Base-by-base conservation (phyloP, 163 green algal genomes). In the Scenedesmus sp. region DNA sequence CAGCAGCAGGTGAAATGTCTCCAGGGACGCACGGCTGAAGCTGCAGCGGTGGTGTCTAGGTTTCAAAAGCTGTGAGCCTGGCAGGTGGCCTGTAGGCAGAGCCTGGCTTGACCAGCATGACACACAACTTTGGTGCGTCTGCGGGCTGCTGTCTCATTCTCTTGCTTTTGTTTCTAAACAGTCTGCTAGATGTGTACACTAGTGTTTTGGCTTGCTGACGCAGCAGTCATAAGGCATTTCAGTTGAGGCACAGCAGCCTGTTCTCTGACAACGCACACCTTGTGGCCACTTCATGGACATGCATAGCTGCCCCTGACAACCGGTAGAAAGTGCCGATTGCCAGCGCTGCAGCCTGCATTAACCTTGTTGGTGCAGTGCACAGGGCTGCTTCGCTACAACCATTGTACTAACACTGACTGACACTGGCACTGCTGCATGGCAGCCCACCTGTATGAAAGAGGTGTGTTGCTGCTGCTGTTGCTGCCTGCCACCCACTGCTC, bases 401-500 rank as follows among this genome's bases (percentile, higher is more conserved):
- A 70, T 33, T 9, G 4, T 22, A 7, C 56, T 7, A 10, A 53
- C 46, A 70, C n/a, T n/a, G n/a, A n/a, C n/a, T n/a, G n/a, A n/a
- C n/a, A 3, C 65, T 76, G 9, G 9, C 65, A 76, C 30, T 4
- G 20, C 1, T 18, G 30, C 65, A 37, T 72, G 65, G 65, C 9
- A n/a, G 22, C 65, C 30, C 65, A 76, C 65, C 65, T 76, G 65
- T 76, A 76, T 76, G 65, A 76, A 37, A 76, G 65, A 7, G 65
- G 65, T 37, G 65, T 40, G 65, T 30, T 76, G 65, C 65, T 76
- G 65, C 56, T 61, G 12, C 51, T 61, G 51, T 72, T 86, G 30
- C 46, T 59, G 40, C 46, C 33, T 44, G 37, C 46, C 35, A 86
- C 46, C 81, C 81, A 86, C 30, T 86, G 22, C 46, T 86, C 30